Conservation (phyloP, 1,284 basidiomycete species). For the Neolentinus lepideus region DNA sequence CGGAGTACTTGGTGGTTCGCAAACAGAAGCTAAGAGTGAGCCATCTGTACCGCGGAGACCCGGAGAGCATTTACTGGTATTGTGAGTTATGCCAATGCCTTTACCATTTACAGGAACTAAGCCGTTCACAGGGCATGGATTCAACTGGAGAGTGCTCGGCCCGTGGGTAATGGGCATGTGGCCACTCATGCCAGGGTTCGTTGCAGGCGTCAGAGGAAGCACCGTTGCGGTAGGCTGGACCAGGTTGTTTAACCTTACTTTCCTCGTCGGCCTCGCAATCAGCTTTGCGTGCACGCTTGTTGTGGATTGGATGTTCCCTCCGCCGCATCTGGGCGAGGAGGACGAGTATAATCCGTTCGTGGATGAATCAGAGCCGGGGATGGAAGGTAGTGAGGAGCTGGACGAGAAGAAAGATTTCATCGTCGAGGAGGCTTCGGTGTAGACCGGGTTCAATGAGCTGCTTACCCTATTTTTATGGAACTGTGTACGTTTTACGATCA, state of each 20-base stretch:
- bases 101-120: not conserved
- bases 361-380: not conserved
- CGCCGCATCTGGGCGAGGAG: not conserved
- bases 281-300: not conserved
- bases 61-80: constrained; percentile 13
- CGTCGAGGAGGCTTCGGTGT: too few species aligned
- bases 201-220: constrained; percentile 11
- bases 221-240: constrained; percentile 13
- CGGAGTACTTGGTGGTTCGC: constrained; percentile 13
- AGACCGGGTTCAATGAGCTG: too few species aligned
- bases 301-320: not conserved
- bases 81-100: not conserved
- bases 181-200: constrained; percentile 14
- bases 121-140: constrained; percentile 9
- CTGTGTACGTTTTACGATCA: too few species aligned
- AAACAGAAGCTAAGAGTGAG: constrained; percentile 11
- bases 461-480: too few species aligned
- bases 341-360: not conserved
- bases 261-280: constrained; percentile 10
- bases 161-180: constrained; percentile 15
- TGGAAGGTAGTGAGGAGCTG: not conserved
- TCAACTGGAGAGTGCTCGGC: constrained; percentile 14
- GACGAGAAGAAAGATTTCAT: not conserved
- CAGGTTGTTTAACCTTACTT: constrained; percentile 14
- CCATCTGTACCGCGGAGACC: constrained; percentile 12